Conservation (phyloP, 148 eudicot species). For the Tetragonia tetragonoides region DNA sequence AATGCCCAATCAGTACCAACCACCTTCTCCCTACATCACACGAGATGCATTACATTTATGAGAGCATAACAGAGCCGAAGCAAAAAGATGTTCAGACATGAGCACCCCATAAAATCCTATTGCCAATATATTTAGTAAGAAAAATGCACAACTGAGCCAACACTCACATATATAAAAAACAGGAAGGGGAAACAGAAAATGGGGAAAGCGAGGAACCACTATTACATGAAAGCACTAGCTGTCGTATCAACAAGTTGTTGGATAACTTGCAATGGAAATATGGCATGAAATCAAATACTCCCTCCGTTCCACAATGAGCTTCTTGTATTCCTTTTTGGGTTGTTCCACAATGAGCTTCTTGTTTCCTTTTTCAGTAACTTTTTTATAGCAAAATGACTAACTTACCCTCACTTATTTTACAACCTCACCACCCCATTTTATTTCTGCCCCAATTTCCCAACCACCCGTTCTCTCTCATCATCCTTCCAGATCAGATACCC, state of each 20-base stretch:
- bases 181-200: not conserved
- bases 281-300: not conserved
- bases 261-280: not conserved
- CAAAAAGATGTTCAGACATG: not conserved
- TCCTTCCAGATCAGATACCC: too few relatives aligned
- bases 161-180: not conserved
- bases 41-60: not conserved
- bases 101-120: not conserved
- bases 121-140: too few relatives aligned
- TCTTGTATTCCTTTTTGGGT: too few relatives aligned
- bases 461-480: too few relatives aligned
- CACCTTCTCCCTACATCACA: constrained; percentile 71
- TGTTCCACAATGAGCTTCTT: too few relatives aligned
- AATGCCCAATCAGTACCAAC: constrained; percentile 81
- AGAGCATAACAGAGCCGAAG: not conserved
- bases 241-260: not conserved
- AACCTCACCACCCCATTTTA: too few relatives aligned
- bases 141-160: not conserved
- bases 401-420: too few relatives aligned
- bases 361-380: too few relatives aligned
- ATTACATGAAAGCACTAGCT: not conserved
- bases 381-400: too few relatives aligned
- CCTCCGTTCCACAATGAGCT: too few relatives aligned
- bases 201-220: not conserved
- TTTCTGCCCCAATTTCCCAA: too few relatives aligned